A percentile compares a stretch with the other conserved stretches of the same genome.
Evolutionary conservation across 2,329 filamentous ascomycete genomes (phyloP).

Genomic region (Hypoxylon sp.): DNA sequence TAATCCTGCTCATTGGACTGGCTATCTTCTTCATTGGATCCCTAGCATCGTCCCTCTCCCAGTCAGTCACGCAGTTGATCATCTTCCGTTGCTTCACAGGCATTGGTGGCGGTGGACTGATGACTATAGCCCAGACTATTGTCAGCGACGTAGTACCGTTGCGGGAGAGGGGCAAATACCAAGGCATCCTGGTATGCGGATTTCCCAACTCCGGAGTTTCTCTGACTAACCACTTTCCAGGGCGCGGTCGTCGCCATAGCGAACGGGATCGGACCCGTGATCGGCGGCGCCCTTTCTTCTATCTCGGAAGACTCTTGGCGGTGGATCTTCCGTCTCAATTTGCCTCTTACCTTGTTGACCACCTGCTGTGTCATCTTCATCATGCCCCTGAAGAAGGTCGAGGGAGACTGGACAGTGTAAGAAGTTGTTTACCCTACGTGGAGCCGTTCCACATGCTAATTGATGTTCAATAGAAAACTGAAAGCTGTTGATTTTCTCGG

Average conservation of each 20-base stretch:
- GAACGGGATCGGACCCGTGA: conserved; percentile 69
- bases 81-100: conserved; percentile 60
- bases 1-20: conserved; percentile 58
- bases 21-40: conserved; percentile 62
- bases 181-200: conserved; percentile 58
- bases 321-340: conserved; percentile 69
- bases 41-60: conserved; percentile 60
- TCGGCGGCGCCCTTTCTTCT: conserved; percentile 67
- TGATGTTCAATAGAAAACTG: conserved; percentile 57
- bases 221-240: conserved; percentile 40
- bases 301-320: conserved; percentile 63
- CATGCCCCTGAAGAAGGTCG: conserved; percentile 70
- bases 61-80: conserved; percentile 59
- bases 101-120: conserved; percentile 52
- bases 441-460: background rate
- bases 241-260: conserved; percentile 67
- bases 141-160: conserved; percentile 53
- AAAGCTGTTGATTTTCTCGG: conserved; percentile 67
- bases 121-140: conserved; percentile 53
- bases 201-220: background rate
- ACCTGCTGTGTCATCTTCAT: conserved; percentile 66
- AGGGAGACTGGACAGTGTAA: conserved; percentile 65
- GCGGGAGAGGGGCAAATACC: conserved; percentile 53
- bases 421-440: conserved; percentile 23
- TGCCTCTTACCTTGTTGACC: conserved; percentile 66